Evolutionary conservation across 108 stramenopile species (phyloP).

Genomic region (Chaetoceros muelleri): DNA sequence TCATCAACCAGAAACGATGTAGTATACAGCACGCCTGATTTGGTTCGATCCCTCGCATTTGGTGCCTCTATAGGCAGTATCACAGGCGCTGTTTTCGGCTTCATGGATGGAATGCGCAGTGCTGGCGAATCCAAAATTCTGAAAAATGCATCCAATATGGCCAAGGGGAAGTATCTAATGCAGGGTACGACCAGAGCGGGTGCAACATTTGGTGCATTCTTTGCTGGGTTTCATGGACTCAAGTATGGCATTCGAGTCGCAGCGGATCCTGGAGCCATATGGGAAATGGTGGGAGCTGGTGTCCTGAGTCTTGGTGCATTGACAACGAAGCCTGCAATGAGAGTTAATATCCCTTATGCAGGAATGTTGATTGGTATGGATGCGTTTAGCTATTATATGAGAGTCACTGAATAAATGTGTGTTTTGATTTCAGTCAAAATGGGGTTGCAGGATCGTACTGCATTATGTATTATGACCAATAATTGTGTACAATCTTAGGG

Average conservation of each 20-base stretch:
- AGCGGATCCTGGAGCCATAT: slow-evolving; percentile 55
- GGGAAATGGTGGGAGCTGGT: slow-evolving; percentile 49
- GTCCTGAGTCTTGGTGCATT: slow-evolving; percentile 46
- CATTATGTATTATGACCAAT: too few relatives aligned
- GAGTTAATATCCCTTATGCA: slow-evolving; percentile 71
- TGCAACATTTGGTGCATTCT: slow-evolving; percentile 53
- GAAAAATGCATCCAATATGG: slow-evolving; percentile 52
- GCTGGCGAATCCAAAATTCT: slow-evolving; percentile 48
- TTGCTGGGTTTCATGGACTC: slow-evolving; percentile 37
- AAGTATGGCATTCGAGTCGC: slow-evolving; percentile 30
- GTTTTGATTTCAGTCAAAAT: too few relatives aligned
- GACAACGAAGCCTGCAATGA: slow-evolving; percentile 40
- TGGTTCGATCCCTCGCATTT: slow-evolving; percentile 51
- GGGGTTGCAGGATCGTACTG: too few relatives aligned
- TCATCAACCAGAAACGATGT: slow-evolving; percentile 10
- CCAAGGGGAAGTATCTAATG: slow-evolving; percentile 58
- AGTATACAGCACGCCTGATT: not conserved
- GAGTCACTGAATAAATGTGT: slow-evolving; percentile 21
- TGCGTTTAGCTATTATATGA: slow-evolving; percentile 55
- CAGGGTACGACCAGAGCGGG: slow-evolving; percentile 64
- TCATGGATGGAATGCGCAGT: slow-evolving; percentile 75
- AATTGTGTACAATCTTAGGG: too few relatives aligned
- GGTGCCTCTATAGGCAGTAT: slow-evolving; percentile 69
- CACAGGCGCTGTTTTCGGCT: slow-evolving; percentile 80
- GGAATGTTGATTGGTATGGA: slow-evolving; percentile 79